Percentiles rank a stretch among this genome's conserved stretches.
Conservation (phyloP, 257 asterid species). For the Thymus mandschuricus region DNA sequence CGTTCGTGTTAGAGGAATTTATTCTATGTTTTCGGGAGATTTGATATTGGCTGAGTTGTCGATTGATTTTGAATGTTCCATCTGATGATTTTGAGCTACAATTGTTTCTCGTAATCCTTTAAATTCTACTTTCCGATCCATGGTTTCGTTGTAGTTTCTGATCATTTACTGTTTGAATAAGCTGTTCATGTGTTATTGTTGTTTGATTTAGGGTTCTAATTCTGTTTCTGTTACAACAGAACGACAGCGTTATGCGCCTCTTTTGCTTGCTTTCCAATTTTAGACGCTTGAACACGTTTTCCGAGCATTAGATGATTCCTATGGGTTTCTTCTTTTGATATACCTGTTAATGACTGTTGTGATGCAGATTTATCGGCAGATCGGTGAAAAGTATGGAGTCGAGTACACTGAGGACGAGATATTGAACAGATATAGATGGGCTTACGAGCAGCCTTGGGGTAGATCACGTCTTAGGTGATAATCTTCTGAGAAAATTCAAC, state of each 20-base stretch:
- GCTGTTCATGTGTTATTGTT: conserved; percentile 1
- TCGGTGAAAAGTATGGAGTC: conserved; percentile 96
- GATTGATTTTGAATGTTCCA: neutral
- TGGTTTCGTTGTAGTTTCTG: conserved; percentile 1
- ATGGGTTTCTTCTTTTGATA: neutral
- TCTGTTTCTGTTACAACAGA: conserved; percentile 11
- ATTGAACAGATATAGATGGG: conserved; percentile 78
- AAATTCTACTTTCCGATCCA: neutral
- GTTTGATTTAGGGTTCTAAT: neutral
- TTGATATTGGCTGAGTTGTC: conserved; percentile 2
- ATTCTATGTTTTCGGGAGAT: no score
- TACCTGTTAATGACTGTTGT: conserved; percentile 18
- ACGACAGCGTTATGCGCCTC: neutral
- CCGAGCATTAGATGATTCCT: neutral
- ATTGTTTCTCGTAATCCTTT: neutral
- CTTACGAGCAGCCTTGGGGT: conserved; percentile 98
- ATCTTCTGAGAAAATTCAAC: conserved; percentile 19
- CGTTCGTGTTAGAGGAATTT: conserved; percentile 1
- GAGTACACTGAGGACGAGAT: conserved; percentile 86
- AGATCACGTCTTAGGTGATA: conserved; percentile 90
- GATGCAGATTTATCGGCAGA: conserved; percentile 77
- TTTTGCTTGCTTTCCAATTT: conserved; percentile 1
- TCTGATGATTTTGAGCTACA: neutral
- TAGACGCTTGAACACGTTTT: neutral
- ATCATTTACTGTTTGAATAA: conserved; percentile 1